Percentiles rank a stretch among this genome's conserved stretches.
phyloP scores from a whole-genome alignment of 2,329 filamentous ascomycete genomes.

The Monosporascus sp. region DNA sequence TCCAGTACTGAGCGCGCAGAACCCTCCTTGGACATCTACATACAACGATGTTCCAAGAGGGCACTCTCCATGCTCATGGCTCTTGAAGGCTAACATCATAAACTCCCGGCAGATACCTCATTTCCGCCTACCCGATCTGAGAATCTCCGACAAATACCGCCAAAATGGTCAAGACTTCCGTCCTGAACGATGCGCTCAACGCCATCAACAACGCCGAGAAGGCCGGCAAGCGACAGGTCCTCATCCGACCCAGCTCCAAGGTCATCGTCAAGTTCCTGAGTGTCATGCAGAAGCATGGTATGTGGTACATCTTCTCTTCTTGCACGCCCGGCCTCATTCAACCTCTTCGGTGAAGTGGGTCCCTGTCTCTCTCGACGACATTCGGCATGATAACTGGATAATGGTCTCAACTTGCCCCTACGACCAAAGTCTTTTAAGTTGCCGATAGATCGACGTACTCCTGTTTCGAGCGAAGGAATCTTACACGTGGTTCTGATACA shows the following conservation, averaged over 20 bases:
- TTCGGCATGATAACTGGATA: constrained; percentile 99
- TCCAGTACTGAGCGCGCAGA: constrained; percentile 64
- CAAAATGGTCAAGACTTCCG: constrained; percentile 99
- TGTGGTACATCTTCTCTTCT: constrained; percentile 36
- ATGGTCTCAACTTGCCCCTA: constrained; percentile 69
- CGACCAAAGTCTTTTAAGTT: constrained; percentile 99
- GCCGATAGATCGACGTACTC: constrained; percentile 79
- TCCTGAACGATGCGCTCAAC: constrained; percentile 98
- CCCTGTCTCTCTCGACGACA: constrained; percentile 6
- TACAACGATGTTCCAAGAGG: constrained; percentile 37
- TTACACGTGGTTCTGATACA: constrained; percentile 90
- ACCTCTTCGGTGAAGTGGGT: constrained; percentile 6
- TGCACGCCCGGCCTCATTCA: constrained; percentile 1
- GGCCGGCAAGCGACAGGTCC: constrained; percentile 97
- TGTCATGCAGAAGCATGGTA: constrained; percentile 99
- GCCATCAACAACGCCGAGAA: constrained; percentile 99
- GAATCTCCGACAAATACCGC: constrained; percentile 67
- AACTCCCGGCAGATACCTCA: constrained; percentile 57
- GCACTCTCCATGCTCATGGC: constrained; percentile 66
- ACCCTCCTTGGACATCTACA: constrained; percentile 49
- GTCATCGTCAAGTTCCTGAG: constrained; percentile 99
- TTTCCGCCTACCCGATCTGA: constrained; percentile 59
- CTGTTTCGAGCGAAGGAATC: constrained; percentile 64
- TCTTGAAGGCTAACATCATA: constrained; percentile 55
- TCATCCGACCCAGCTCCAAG: constrained; percentile 98